Evolutionary conservation across 1,284 basidiomycete species (phyloP), one percentile per base, ranked within the genome.

Genomic region (Melampsora abietis-canadensis): DNA sequence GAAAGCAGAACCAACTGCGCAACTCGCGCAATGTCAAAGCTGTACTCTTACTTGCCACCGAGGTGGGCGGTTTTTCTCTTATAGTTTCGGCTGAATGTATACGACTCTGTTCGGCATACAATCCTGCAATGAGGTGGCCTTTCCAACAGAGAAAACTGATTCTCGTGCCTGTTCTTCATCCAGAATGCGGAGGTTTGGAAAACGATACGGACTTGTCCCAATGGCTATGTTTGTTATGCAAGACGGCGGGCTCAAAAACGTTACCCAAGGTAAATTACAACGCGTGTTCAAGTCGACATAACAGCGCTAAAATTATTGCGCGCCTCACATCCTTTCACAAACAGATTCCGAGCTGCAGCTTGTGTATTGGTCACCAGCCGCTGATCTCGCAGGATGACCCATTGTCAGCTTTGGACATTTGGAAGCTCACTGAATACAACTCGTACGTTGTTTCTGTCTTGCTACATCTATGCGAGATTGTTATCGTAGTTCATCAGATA

Each of bases 401-500:
- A 37, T 40, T 68, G 27, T 67, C 62, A 24, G 72, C 72, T 48
- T 46, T 75, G 7, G 65, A 75, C 65, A 44, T 75, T n/a, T 75
- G 72, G 72, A 75, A 75, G 40, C 30, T 67, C 4, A 61, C 72
- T 8, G 72, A 75, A 66, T 75, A 75, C 24, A 67, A 66, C 47
- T 67, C 72, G 72, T 75, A 40, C 14, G 31, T 47, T 24, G 31
- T 60, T 34, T 6, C 51, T 57, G 40, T 24, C 17, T 17, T 34
- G 4, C 46, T 21, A 7, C 47, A 47, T 24, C 19, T 27, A 27
- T 59, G 6, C 19, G 19, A 47, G 27, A 37, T 62, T 31, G 10
- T 17, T 7, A 31, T n/a, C n/a, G 31, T 30, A 31, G 60, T 14
- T 37, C 12, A 62, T 37, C 27, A 31, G 19, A 17, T 17, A 62